Percentiles rank a stretch among this genome's conserved stretches.
Evolutionary conservation across 2,329 filamentous ascomycete species (phyloP).

Genomic region (Truncatella angustata): DNA sequence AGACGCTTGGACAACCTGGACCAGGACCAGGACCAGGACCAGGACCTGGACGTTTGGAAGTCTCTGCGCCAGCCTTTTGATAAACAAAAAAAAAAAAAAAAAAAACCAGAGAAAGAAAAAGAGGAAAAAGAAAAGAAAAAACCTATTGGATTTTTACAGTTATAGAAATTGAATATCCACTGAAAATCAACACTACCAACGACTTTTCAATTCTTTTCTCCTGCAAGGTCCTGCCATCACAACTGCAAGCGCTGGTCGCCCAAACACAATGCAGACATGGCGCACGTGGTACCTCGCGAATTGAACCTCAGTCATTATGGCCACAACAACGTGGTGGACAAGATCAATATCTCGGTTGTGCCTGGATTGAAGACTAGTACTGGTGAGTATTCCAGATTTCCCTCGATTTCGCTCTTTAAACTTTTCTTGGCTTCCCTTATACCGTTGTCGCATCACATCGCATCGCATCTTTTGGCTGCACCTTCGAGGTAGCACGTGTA

Average conservation of each 20-base stretch:
- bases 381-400: conserved; percentile 42
- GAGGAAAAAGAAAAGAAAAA: too few species aligned
- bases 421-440: conserved; percentile 15
- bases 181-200: background rate
- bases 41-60: too few species aligned
- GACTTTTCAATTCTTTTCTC: background rate
- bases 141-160: too few species aligned
- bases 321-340: conserved; percentile 47
- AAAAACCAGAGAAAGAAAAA: too few species aligned
- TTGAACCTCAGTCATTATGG: conserved; percentile 30
- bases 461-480: conserved; percentile 4
- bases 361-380: conserved; percentile 59
- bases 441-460: conserved; percentile 14
- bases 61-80: too few species aligned
- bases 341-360: conserved; percentile 55
- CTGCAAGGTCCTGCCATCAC: conserved; percentile 2
- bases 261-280: conserved; percentile 31
- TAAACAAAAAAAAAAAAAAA: too few species aligned
- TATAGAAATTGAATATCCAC: background rate
- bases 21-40: too few species aligned
- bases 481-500: background rate
- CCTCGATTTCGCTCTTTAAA: conserved; percentile 11
- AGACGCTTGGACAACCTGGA: conserved; percentile 1
- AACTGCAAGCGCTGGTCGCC: conserved; percentile 14
- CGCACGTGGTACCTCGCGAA: conserved; percentile 32